Conservation (phyloP, 2,329 filamentous ascomycete genomes). For the Penicillium corylophilum region DNA sequence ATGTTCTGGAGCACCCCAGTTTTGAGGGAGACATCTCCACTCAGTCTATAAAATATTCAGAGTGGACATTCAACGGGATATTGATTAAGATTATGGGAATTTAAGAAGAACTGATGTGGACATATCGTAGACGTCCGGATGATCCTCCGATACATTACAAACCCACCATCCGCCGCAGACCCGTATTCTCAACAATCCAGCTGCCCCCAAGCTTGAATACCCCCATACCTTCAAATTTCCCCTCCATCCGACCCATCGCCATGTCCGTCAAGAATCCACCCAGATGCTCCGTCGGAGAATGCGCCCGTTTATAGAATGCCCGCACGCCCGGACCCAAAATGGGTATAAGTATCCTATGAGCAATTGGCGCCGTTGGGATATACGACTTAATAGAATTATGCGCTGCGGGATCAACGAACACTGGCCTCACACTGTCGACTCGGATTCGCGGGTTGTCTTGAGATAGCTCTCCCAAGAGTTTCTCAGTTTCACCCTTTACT, state of each 20-base stretch:
- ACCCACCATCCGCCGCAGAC: slow-evolving; percentile 17
- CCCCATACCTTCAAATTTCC: slow-evolving; percentile 10
- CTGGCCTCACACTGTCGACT: slow-evolving; percentile 60
- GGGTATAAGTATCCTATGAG: slow-evolving; percentile 27
- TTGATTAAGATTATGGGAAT: neutral
- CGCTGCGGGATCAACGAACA: slow-evolving; percentile 53
- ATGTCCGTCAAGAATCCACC: slow-evolving; percentile 50
- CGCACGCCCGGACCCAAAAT: slow-evolving; percentile 20
- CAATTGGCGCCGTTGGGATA: slow-evolving; percentile 25
- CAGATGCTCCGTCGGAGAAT: slow-evolving; percentile 49
- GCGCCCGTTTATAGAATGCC: slow-evolving; percentile 11
- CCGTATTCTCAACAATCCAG: slow-evolving; percentile 16
- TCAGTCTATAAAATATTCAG: too few species aligned
- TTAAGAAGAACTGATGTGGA: neutral
- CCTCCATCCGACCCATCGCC: slow-evolving; percentile 32
- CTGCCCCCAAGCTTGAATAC: slow-evolving; percentile 15
- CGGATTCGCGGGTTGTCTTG: slow-evolving; percentile 45
- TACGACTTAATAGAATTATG: slow-evolving; percentile 43
- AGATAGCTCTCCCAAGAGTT: slow-evolving; percentile 55
- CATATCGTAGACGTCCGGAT: too few species aligned
- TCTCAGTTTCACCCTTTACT: slow-evolving; percentile 68
- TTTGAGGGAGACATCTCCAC: too few species aligned
- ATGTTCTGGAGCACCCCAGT: too few species aligned
- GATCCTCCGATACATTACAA: neutral
- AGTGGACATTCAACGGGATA: too few species aligned